Conservation (phyloP, 352 stramenopile genomes). For the Saprolegnia diclina region DNA sequence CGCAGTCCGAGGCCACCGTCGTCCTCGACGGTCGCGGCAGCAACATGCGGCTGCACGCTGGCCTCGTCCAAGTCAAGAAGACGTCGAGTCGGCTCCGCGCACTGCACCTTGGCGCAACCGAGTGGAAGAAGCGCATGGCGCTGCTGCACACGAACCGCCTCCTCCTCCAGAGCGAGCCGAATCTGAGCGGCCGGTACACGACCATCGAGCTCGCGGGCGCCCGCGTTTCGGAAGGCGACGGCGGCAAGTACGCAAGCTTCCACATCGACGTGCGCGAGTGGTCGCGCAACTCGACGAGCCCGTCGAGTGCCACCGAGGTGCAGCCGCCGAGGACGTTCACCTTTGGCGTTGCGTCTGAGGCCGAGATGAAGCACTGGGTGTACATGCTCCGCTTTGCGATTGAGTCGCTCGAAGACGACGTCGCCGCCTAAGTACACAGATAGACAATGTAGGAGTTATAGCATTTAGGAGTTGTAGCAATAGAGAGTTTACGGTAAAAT, state of each 20-base stretch:
- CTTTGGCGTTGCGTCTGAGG: conserved; percentile 62
- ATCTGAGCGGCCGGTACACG: conserved; percentile 39
- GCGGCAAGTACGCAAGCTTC: conserved; percentile 73
- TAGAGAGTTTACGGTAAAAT: too few relatives aligned
- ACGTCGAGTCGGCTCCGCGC: conserved; percentile 39
- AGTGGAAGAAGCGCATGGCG: conserved; percentile 82
- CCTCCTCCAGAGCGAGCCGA: conserved; percentile 66
- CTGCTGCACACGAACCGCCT: conserved; percentile 62
- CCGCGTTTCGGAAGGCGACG: conserved; percentile 65
- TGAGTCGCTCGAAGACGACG: conserved; percentile 63
- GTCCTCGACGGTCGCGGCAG: background rate
- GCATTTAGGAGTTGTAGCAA: too few relatives aligned
- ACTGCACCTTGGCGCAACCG: conserved; percentile 32
- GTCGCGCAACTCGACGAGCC: conserved; percentile 31
- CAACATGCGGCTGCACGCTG: conserved; percentile 49
- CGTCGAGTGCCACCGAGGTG: conserved; percentile 57
- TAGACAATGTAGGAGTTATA: too few relatives aligned
- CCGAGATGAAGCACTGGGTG: conserved; percentile 76
- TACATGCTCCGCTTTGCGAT: conserved; percentile 84
- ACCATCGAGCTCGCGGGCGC: conserved; percentile 65
- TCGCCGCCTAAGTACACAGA: too few relatives aligned
- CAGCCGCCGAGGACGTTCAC: conserved; percentile 62
- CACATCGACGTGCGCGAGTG: conserved; percentile 78
- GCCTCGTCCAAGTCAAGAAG: conserved; percentile 73
- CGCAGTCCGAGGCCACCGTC: background rate